phyloP scores from a whole-genome alignment of 2,329 filamentous ascomycete genomes.

The Trichoderma citrinoviride region DNA sequence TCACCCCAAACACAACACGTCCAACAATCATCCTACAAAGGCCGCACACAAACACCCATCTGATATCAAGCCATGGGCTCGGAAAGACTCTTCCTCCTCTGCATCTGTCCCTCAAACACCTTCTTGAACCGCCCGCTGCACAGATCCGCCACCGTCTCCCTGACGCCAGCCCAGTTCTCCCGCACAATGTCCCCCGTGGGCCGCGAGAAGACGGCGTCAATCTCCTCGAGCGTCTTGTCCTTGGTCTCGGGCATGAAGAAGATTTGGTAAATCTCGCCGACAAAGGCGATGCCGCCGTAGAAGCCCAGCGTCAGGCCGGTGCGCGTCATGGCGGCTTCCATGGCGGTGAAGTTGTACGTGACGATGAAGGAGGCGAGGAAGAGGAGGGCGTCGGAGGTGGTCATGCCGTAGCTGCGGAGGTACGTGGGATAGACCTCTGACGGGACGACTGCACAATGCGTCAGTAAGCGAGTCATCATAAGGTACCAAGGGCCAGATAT shows the following conservation, averaged over 20 bases:
- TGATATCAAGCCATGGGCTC: slow-evolving; percentile 20
- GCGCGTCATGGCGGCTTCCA: slow-evolving; percentile 64
- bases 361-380: slow-evolving; percentile 72
- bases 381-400: slow-evolving; percentile 63
- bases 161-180: slow-evolving; percentile 49
- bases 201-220: slow-evolving; percentile 63
- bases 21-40: not conserved
- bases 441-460: slow-evolving; percentile 49
- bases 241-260: slow-evolving; percentile 76
- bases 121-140: slow-evolving; percentile 27
- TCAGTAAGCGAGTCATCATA: not conserved
- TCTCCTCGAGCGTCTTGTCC: slow-evolving; percentile 66
- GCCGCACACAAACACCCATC: too few species aligned
- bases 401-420: slow-evolving; percentile 71
- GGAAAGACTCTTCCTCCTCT: slow-evolving; percentile 21
- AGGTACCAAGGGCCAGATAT: not conserved
- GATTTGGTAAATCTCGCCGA: slow-evolving; percentile 71
- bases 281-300: slow-evolving; percentile 68
- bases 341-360: slow-evolving; percentile 71
- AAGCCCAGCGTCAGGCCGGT: slow-evolving; percentile 68
- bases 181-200: slow-evolving; percentile 62
- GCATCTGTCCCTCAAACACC: slow-evolving; percentile 28
- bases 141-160: slow-evolving; percentile 33
- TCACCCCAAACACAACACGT: not conserved
- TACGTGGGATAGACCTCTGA: slow-evolving; percentile 72